Evolutionary conservation across 345 rosid genomes (phyloP).

Genomic region (Gossypium arboreum): DNA sequence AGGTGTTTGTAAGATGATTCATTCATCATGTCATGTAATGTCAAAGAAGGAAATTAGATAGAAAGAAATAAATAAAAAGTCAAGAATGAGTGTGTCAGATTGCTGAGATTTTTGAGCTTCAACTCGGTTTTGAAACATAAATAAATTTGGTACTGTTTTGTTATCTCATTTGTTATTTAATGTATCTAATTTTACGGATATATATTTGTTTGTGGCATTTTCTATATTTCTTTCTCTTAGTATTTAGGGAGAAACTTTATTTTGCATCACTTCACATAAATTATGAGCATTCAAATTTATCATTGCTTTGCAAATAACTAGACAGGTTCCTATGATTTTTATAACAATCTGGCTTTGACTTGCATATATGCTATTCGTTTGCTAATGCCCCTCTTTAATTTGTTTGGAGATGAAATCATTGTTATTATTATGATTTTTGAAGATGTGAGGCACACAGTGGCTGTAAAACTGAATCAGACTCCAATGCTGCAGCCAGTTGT

Average conservation of each 20-base stretch:
- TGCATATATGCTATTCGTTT: neutral
- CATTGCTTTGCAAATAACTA: neutral
- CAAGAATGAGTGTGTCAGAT: neutral
- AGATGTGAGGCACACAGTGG: conserved; percentile 60
- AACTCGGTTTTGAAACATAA: neutral
- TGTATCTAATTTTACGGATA: too few species aligned
- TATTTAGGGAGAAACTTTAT: too few species aligned
- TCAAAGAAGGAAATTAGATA: neutral
- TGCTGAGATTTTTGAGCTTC: neutral
- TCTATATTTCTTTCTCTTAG: too few species aligned
- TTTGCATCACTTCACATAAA: too few species aligned
- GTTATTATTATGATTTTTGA: conserved; percentile 13
- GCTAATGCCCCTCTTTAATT: neutral
- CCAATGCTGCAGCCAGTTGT: conserved; percentile 57
- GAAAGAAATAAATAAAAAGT: neutral
- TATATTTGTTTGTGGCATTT: too few species aligned
- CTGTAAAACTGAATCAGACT: conserved; percentile 67
- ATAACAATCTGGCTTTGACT: neutral
- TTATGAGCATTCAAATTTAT: neutral
- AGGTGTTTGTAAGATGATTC: neutral
- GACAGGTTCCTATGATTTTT: neutral
- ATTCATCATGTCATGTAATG: neutral
- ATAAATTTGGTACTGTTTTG: neutral
- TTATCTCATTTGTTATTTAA: neutral
- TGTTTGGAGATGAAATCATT: neutral